Evolutionary conservation across 495 filamentous ascomycete genomes (phyloP).

Genomic region (Penicillium cataractarum): DNA sequence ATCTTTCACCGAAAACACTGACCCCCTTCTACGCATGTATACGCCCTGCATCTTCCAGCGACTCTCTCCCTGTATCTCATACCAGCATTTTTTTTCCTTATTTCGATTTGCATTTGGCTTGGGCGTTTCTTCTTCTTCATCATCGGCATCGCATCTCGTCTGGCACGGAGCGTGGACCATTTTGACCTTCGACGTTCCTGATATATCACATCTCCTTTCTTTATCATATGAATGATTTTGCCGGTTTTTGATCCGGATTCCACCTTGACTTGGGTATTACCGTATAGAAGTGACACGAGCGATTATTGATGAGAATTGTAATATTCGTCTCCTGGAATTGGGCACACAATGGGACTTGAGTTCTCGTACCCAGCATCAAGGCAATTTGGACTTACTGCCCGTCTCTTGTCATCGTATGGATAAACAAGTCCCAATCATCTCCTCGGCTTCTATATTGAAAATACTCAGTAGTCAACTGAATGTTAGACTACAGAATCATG

Average conservation of each 20-base stretch:
- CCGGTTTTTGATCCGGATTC: not conserved
- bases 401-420: not conserved
- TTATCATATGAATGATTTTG: not conserved
- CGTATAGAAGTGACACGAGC: not conserved
- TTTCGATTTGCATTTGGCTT: constrained; percentile 19
- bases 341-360: not conserved
- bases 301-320: not conserved
- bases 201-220: not conserved
- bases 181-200: not conserved
- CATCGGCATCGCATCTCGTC: constrained; percentile 11
- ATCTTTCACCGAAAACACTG: constrained; percentile 31
- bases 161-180: constrained; percentile 16
- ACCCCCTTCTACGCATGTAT: constrained; percentile 16
- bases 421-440: not conserved
- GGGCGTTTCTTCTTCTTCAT: constrained; percentile 17
- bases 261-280: not conserved
- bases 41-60: constrained; percentile 24
- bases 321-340: not conserved
- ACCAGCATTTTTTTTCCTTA: constrained; percentile 9
- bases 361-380: not conserved
- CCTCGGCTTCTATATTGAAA: not conserved
- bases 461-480: too few species aligned
- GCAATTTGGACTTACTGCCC: not conserved
- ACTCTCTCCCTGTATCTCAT: constrained; percentile 15
- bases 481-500: not conserved